Percentiles rank a stretch among this genome's conserved stretches.
These are phyloP conservation scores for Linum lewisii DNA, from an alignment of 345 rosid genomes.

Conservation along the genomic window DNA sequence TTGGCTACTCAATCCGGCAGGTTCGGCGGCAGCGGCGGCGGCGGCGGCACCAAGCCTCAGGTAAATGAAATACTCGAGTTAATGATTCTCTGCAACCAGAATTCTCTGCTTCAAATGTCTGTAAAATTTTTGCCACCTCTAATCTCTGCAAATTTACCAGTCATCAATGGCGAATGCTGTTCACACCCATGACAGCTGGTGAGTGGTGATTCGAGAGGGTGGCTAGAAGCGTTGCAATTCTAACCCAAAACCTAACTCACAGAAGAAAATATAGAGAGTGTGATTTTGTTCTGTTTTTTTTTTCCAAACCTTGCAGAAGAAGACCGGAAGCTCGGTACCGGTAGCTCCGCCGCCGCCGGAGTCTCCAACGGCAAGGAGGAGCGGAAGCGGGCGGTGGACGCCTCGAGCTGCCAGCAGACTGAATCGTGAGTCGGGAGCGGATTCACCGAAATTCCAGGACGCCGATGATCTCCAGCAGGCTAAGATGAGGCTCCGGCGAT, in stretches of 20 bases:
- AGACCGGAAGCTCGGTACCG: neutral
- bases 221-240: too few species aligned
- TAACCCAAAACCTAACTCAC: too few species aligned
- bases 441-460: conserved; percentile 22
- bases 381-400: conserved; percentile 27
- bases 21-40: conserved; percentile 11
- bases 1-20: conserved; percentile 46
- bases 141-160: too few species aligned
- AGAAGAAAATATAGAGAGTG: neutral
- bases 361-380: neutral
- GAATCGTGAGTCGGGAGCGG: conserved; percentile 15
- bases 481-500: conserved; percentile 40
- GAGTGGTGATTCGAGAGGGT: too few species aligned
- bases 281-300: neutral
- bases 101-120: too few species aligned
- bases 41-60: conserved; percentile 39
- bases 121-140: too few species aligned
- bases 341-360: neutral
- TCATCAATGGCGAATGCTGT: too few species aligned
- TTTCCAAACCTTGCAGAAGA: neutral
- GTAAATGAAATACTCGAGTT: too few species aligned
- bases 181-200: too few species aligned
- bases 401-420: conserved; percentile 15
- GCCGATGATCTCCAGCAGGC: conserved; percentile 26
- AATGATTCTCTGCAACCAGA: too few species aligned